Conservation (phyloP, 225 moss, liverwort and hornwort genomes). For the Polytrichum formosum region DNA sequence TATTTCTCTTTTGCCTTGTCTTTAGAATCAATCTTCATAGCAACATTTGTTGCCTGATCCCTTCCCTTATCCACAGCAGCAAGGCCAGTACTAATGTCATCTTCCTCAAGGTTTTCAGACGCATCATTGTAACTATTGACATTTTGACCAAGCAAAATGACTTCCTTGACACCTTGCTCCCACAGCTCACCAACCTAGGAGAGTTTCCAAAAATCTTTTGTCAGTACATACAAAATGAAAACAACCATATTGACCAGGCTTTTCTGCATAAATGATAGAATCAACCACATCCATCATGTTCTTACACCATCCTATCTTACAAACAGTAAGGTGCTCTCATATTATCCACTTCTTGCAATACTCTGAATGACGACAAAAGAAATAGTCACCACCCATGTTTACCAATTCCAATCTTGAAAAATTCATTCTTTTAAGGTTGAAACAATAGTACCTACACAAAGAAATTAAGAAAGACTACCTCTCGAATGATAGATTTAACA, state of each 20-base stretch:
- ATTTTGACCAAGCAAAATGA: conserved; percentile 89
- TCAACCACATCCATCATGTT: no score
- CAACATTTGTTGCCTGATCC: conserved; percentile 19
- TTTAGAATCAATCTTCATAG: conserved; percentile 26
- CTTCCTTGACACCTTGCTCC: conserved; percentile 97
- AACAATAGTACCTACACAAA: no score
- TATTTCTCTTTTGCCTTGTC: conserved; percentile 37
- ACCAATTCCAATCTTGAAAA: not conserved
- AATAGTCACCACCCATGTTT: no score
- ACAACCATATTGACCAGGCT: not conserved
- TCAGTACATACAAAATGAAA: not conserved
- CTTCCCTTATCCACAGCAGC: conserved; percentile 20
- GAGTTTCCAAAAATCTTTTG: conserved; percentile 1
- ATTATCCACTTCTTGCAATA: no score
- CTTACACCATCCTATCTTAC: no score
- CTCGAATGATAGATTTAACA: conserved; percentile 78
- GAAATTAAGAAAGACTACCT: conserved; percentile 25
- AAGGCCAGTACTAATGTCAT: conserved; percentile 35
- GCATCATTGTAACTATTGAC: conserved; percentile 96
- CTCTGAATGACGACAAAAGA: no score
- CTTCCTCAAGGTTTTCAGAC: conserved; percentile 52
- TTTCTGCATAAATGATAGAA: no score
- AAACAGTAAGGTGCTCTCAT: no score
- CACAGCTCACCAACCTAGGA: conserved; percentile 83
- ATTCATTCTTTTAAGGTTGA: not conserved